These are phyloP conservation scores for Candolleomyces aberdarensis DNA, from an alignment of 768 basidiomycete species.

Conservation along the genomic window DNA sequence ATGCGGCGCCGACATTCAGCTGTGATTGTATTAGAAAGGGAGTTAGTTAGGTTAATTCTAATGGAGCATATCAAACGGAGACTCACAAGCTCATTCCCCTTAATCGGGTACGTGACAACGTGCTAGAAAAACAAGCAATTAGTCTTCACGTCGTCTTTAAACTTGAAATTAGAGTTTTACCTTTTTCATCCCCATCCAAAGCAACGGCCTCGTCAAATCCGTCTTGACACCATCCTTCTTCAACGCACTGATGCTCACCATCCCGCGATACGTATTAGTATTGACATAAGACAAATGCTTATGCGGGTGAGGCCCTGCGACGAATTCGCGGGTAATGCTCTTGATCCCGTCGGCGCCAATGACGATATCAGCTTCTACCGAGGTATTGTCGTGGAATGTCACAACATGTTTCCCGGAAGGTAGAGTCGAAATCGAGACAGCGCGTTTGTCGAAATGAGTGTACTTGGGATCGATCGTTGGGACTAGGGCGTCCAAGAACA, in stretches of 20 bases:
- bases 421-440: constrained; percentile 29
- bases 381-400: constrained; percentile 48
- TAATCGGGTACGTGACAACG: constrained; percentile 50
- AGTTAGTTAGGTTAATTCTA: background rate
- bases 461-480: constrained; percentile 37
- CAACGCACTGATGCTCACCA: constrained; percentile 40
- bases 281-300: constrained; percentile 39
- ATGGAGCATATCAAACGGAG: background rate
- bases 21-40: constrained; percentile 10
- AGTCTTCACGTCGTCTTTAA: background rate
- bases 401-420: constrained; percentile 29
- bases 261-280: constrained; percentile 46
- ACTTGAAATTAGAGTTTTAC: constrained; percentile 20
- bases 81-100: constrained; percentile 37
- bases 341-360: constrained; percentile 55
- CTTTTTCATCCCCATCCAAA: constrained; percentile 44
- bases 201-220: constrained; percentile 31
- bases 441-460: constrained; percentile 51
- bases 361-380: constrained; percentile 43
- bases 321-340: constrained; percentile 39
- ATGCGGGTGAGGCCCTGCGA: constrained; percentile 24
- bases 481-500: constrained; percentile 47
- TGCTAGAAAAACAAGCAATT: constrained; percentile 34
- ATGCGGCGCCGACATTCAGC: constrained; percentile 44
- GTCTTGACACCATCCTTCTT: constrained; percentile 40